These are phyloP conservation scores for Moesziomyces globuligerus DNA, from an alignment of 1,284 basidiomycete genomes.

Conservation along the genomic window DNA sequence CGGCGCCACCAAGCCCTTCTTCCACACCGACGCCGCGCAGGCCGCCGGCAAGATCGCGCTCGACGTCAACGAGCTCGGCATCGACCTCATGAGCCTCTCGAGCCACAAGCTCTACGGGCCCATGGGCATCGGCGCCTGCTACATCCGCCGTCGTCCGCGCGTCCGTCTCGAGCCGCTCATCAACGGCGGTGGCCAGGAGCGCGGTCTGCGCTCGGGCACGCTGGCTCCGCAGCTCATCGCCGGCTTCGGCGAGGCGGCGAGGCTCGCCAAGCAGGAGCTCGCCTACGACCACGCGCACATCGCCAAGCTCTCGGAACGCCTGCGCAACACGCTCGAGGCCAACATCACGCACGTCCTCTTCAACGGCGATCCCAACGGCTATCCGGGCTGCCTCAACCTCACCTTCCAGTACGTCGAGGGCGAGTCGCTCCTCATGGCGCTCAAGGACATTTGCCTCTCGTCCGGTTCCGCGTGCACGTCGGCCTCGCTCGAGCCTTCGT, in stretches of 20 bases:
- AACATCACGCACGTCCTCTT: conserved; percentile 89
- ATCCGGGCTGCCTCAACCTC: conserved; percentile 82
- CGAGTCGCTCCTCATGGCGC: conserved; percentile 95
- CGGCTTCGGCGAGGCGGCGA: conserved; percentile 93
- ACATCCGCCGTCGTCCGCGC: conserved; percentile 90
- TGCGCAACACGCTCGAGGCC: conserved; percentile 82
- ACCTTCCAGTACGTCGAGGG: conserved; percentile 98
- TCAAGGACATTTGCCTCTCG: conserved; percentile 96
- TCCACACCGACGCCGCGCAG: conserved; percentile 98
- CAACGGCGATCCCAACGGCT: conserved; percentile 84
- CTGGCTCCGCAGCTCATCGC: conserved; percentile 89
- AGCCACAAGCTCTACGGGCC: conserved; percentile 99
- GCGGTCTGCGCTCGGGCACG: conserved; percentile 92
- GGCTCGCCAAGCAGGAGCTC: conserved; percentile 92
- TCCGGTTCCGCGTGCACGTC: conserved; percentile 99
- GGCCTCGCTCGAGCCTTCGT: conserved; percentile 96
- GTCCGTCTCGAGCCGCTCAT: conserved; percentile 95
- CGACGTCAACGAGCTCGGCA: conserved; percentile 93
- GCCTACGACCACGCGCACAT: conserved; percentile 83
- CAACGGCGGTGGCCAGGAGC: conserved; percentile 96
- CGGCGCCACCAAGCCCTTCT: conserved; percentile 76
- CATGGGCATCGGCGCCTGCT: conserved; percentile 94
- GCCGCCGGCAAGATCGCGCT: conserved; percentile 76
- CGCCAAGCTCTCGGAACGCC: conserved; percentile 79
- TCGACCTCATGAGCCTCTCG: conserved; percentile 95